A percentile compares a stretch with the other conserved stretches of the same genome.
phyloP scores from a whole-genome alignment of 2,329 filamentous ascomycete genomes.

The Drechslerella dactyloides region DNA sequence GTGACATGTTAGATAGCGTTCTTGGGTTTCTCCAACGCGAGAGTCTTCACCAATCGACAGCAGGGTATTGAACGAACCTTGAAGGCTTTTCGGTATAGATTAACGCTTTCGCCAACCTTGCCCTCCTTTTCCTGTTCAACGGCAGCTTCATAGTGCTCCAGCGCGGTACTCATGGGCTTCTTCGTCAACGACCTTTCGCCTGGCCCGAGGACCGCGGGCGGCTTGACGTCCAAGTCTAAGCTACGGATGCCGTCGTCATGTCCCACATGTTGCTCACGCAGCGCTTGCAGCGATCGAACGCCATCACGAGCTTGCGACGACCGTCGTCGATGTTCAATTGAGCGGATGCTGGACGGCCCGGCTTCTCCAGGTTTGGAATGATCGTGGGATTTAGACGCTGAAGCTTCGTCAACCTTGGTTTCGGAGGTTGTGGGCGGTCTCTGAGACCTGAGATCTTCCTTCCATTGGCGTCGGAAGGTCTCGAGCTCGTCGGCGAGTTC shows the following conservation, averaged over 20 bases:
- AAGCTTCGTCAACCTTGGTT: slow-evolving; percentile 55
- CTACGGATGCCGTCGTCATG: slow-evolving; percentile 40
- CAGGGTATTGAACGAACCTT: slow-evolving; percentile 64
- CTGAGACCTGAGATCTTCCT: slow-evolving; percentile 65
- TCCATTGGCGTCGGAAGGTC: slow-evolving; percentile 84
- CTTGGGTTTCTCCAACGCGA: not conserved
- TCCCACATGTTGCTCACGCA: slow-evolving; percentile 13
- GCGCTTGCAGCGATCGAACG: slow-evolving; percentile 4
- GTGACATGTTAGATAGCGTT: slow-evolving; percentile 3
- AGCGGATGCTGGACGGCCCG: slow-evolving; percentile 28
- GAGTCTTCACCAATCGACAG: not conserved
- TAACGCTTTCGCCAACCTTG: slow-evolving; percentile 84
- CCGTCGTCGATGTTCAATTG: slow-evolving; percentile 24
- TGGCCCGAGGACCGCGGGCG: slow-evolving; percentile 12
- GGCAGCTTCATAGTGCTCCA: slow-evolving; percentile 91
- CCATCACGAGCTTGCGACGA: slow-evolving; percentile 33
- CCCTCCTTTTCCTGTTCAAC: slow-evolving; percentile 87
- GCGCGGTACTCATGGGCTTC: slow-evolving; percentile 64
- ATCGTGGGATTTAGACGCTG: slow-evolving; percentile 51
- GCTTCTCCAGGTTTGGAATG: slow-evolving; percentile 49
- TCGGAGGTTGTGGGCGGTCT: slow-evolving; percentile 53
- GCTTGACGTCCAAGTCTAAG: slow-evolving; percentile 33
- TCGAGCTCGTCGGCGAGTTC: slow-evolving; percentile 70
- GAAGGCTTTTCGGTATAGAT: slow-evolving; percentile 87
- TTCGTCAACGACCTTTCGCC: slow-evolving; percentile 33